phyloP scores from a whole-genome alignment of 148 eudicot genomes.

The Vaccinium corymbosum region DNA sequence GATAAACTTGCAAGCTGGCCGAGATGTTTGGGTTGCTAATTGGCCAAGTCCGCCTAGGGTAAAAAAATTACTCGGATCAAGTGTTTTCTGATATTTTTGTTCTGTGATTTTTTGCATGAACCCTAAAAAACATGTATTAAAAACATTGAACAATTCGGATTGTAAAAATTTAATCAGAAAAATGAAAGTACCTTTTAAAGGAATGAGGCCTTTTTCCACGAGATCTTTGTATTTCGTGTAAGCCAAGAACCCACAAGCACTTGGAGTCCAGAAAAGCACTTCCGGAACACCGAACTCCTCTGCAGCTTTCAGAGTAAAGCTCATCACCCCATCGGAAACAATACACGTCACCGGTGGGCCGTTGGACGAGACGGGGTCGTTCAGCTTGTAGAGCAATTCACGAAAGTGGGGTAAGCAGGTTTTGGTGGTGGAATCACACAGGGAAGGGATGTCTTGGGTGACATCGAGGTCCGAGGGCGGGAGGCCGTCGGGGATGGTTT shows the following conservation, averaged over 20 bases:
- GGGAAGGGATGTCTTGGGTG: constrained; percentile 41
- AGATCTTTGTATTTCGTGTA: constrained; percentile 35
- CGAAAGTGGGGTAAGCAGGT: constrained; percentile 34
- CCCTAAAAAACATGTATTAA: no score
- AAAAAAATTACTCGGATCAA: no score
- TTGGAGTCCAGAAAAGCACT: constrained; percentile 53
- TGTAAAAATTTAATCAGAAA: no score
- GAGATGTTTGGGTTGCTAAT: no score
- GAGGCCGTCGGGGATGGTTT: constrained; percentile 64
- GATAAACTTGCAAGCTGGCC: no score
- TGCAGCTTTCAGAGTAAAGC: constrained; percentile 45
- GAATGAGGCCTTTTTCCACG: constrained; percentile 35
- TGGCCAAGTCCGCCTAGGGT: no score
- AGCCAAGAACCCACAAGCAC: constrained; percentile 49
- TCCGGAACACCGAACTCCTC: constrained; percentile 42
- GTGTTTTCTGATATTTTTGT: no score
- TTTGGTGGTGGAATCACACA: constrained; percentile 33
- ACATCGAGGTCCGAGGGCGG: constrained; percentile 37
- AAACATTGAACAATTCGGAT: no score
- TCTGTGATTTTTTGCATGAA: no score
- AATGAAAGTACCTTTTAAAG: constrained; percentile 41
- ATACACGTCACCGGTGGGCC: constrained; percentile 53
- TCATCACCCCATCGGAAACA: constrained; percentile 50
- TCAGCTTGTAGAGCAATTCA: constrained; percentile 33
- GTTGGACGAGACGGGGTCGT: background rate